phyloP scores from a whole-genome alignment of 2,329 filamentous ascomycete species.

The Arthrocladium fulminans region DNA sequence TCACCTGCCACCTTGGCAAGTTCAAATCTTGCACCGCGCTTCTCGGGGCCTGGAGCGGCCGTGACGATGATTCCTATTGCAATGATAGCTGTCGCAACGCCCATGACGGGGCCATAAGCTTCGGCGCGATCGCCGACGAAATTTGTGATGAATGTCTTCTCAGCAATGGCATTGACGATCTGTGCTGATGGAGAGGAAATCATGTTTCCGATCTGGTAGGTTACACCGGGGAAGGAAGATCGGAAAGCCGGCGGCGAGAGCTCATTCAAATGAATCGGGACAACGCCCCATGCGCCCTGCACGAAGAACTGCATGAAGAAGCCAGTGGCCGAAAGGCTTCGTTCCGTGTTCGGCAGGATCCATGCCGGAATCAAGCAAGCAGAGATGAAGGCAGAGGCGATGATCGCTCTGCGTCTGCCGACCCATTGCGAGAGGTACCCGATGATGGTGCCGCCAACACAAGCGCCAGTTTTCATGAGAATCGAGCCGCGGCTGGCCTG shows the following conservation, averaged over 20 bases:
- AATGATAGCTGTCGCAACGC: slow-evolving; percentile 67
- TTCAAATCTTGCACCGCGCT: slow-evolving; percentile 62
- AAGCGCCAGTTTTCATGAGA: slow-evolving; percentile 69
- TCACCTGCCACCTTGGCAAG: slow-evolving; percentile 44
- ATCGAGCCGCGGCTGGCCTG: slow-evolving; percentile 66
- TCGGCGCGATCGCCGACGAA: slow-evolving; percentile 48
- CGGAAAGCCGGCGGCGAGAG: slow-evolving; percentile 63
- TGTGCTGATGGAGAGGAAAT: slow-evolving; percentile 60
- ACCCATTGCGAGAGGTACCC: slow-evolving; percentile 69
- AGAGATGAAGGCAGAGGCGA: slow-evolving; percentile 57
- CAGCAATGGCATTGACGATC: slow-evolving; percentile 67
- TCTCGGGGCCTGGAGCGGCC: slow-evolving; percentile 63
- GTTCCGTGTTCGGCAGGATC: slow-evolving; percentile 48
- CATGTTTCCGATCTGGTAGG: slow-evolving; percentile 71
- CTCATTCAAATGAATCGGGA: slow-evolving; percentile 69
- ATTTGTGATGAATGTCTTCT: slow-evolving; percentile 50
- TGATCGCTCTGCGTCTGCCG: slow-evolving; percentile 51
- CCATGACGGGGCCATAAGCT: slow-evolving; percentile 69
- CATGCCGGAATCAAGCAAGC: slow-evolving; percentile 63
- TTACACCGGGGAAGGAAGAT: slow-evolving; percentile 64
- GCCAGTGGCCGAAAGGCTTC: slow-evolving; percentile 24
- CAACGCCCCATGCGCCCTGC: slow-evolving; percentile 61
- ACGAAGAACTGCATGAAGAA: slow-evolving; percentile 54
- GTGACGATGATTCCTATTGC: slow-evolving; percentile 60
- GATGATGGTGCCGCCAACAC: slow-evolving; percentile 62